Evolutionary conservation across 2,329 filamentous ascomycete genomes (phyloP), one percentile per base, ranked within the genome.

Genomic region (Aspergillus piperis): DNA sequence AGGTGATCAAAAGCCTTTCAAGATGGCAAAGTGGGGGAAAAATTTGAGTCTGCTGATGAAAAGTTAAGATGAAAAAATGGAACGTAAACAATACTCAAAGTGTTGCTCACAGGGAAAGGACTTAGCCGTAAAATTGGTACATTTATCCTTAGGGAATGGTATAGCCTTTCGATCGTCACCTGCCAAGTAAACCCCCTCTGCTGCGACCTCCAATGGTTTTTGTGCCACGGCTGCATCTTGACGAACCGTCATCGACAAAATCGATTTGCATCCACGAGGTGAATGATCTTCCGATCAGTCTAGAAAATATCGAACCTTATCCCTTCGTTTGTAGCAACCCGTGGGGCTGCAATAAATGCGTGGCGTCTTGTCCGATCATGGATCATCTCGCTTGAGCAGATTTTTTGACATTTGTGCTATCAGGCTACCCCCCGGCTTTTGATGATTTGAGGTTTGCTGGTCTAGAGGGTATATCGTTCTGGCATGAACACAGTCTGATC

Each of bases 401-500:
- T 32, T 8, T 11, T 32, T 32, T 36, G 32, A 11, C 11, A 13
- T 32, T 5, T 36, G 32, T 11, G 4, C 32, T 36, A 13, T 13
- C 32, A 4, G 32, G 32, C 32, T 36, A 4, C 32, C 11, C 5
- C 13, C 5, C 11, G 0, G 11, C 11, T 13, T 1, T 36, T 30
- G 27, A 13, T 36, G 5, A 5, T 36, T 36, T 36, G 10, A 15
- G 10, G 5, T 36, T 36, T 2, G 10, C 11, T 36, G 1, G 11
- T 11, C 1, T 36, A 5, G 10, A 36, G 32, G 15, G 10, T 6
- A 36, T 5, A 13, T 36, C 10, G 1, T 36, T 11, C 5, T 5
- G 1, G 11, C 32, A 13, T 15, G 32, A 13, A 41, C 70, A 67
- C 23, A 72, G 52, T 15, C 73, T 74, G 13, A 77, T 64, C 51